Evolutionary conservation across 306 rosid species (phyloP).

Genomic region (Purshia tridentata): DNA sequence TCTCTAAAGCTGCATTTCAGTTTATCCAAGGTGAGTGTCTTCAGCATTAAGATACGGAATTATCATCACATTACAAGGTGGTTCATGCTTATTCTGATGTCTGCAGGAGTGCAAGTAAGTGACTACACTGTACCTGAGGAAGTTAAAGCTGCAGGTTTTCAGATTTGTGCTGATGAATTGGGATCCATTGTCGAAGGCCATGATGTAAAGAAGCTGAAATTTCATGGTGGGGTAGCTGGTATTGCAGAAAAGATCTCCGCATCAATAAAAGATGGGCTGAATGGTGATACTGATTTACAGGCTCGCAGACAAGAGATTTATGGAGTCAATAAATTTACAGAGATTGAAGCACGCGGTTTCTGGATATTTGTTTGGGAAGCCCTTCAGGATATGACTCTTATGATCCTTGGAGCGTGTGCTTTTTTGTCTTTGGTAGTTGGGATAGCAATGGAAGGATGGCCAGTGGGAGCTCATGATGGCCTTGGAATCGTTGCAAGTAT

Average conservation of each 20-base stretch:
- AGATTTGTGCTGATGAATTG: conserved; percentile 81
- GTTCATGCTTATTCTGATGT: conserved; percentile 22
- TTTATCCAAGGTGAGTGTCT: conserved; percentile 61
- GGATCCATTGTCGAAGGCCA: conserved; percentile 87
- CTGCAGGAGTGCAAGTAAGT: conserved; percentile 58
- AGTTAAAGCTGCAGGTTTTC: conserved; percentile 75
- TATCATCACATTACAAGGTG: background rate
- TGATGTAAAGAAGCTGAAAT: conserved; percentile 68
- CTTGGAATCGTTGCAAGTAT: conserved; percentile 96
- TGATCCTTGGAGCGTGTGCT: conserved; percentile 91
- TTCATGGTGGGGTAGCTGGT: conserved; percentile 68
- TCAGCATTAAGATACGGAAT: conserved; percentile 15
- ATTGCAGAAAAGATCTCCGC: conserved; percentile 70
- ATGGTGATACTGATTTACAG: conserved; percentile 36
- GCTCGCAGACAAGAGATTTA: conserved; percentile 51
- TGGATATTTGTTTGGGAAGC: conserved; percentile 97
- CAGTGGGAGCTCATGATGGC: conserved; percentile 90
- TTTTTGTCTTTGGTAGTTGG: conserved; percentile 81
- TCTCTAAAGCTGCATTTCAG: conserved; percentile 86
- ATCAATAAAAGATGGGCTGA: conserved; percentile 57
- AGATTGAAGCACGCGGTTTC: conserved; percentile 64
- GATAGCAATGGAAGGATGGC: conserved; percentile 90
- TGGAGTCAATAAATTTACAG: conserved; percentile 82
- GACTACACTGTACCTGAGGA: conserved; percentile 71
- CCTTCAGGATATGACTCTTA: conserved; percentile 94